These are phyloP conservation scores for Starmerella stigmatis DNA, from an alignment of 805 yeast species.

Conservation along the genomic window DNA sequence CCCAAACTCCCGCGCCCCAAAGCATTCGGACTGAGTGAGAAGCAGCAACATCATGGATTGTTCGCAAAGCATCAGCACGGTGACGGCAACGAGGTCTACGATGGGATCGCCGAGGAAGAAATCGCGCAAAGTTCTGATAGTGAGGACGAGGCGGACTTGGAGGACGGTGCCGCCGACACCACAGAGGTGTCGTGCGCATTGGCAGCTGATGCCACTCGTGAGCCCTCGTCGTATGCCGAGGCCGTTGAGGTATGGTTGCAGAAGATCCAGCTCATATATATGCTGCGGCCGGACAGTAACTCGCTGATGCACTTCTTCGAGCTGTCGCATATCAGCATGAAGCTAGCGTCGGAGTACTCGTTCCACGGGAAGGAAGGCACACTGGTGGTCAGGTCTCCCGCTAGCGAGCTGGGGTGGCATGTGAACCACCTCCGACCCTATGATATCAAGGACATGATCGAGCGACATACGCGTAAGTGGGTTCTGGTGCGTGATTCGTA, in stretches of 20 bases:
- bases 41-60: background rate
- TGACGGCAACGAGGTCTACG: slow-evolving; percentile 3
- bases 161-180: background rate
- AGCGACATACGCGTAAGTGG: slow-evolving; percentile 89
- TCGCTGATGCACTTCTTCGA: slow-evolving; percentile 79
- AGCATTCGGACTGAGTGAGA: slow-evolving; percentile 17
- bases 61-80: background rate
- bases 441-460: slow-evolving; percentile 77
- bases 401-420: slow-evolving; percentile 89
- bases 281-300: slow-evolving; percentile 72
- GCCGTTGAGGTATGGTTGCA: slow-evolving; percentile 58
- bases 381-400: slow-evolving; percentile 66
- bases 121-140: background rate
- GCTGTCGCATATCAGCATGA: slow-evolving; percentile 74
- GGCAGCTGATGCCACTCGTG: background rate
- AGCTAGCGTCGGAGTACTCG: slow-evolving; percentile 70
- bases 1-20: slow-evolving; percentile 36
- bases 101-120: slow-evolving; percentile 8
- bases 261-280: slow-evolving; percentile 46
- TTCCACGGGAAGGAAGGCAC: slow-evolving; percentile 85
- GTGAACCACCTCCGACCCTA: slow-evolving; percentile 76
- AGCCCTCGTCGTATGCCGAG: slow-evolving; percentile 14
- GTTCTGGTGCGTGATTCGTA: slow-evolving; percentile 75
- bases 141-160: background rate
- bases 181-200: background rate